Conservation (phyloP, 345 rosid species). For the Gossypium turneri region DNA sequence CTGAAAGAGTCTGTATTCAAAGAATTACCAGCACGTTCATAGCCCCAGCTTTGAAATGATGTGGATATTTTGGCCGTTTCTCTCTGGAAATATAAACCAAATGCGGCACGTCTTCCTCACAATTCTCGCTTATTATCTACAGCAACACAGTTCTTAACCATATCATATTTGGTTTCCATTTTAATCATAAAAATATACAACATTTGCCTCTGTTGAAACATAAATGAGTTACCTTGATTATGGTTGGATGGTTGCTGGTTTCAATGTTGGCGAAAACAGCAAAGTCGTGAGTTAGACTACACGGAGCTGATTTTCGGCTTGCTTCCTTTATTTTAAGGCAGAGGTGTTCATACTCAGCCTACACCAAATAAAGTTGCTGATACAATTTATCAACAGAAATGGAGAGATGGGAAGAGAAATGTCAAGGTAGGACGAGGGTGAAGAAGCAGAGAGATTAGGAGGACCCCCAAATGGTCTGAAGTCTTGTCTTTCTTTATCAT, state of each 20-base stretch:
- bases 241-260: constrained; percentile 44
- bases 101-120: constrained; percentile 46
- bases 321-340: constrained; percentile 39
- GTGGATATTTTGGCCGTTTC: constrained; percentile 46
- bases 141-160: neutral
- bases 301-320: neutral
- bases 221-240: constrained; percentile 42
- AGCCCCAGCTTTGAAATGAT: constrained; percentile 73
- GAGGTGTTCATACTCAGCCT: constrained; percentile 55
- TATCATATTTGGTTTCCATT: no score
- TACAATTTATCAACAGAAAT: no score
- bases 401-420: no score
- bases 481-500: no score
- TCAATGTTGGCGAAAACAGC: constrained; percentile 37
- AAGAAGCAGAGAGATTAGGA: no score
- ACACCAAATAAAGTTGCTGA: no score
- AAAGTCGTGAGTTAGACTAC: constrained; percentile 31
- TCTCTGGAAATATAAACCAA: constrained; percentile 63
- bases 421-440: no score
- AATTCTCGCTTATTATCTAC: constrained; percentile 55
- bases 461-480: no score
- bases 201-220: neutral
- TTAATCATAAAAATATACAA: neutral
- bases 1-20: neutral
- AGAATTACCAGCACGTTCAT: constrained; percentile 59